Evolutionary conservation across 352 stramenopile species (phyloP), one percentile per base, ranked within the genome.

Genomic region (Plasmopara viticola): DNA sequence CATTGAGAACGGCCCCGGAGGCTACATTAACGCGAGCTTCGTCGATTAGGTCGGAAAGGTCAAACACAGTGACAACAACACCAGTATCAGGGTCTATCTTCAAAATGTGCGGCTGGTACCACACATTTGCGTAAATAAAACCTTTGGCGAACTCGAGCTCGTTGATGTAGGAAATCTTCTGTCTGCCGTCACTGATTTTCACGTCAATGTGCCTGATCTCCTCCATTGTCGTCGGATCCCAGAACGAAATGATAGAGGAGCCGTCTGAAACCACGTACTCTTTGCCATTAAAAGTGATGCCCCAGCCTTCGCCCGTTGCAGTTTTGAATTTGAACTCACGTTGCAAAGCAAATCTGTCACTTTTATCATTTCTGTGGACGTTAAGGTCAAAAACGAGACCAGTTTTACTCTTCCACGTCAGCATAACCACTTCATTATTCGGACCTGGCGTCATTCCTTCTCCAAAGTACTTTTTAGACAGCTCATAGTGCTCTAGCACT

Each of bases 41-140:
- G 20, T 54, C 50, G 39, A 95, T 68, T 47, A 95, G 50, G 18
- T 66, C 61, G 10, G 66, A 72, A 49, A 87, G 78, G 54, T 95
- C 86, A 66, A 97, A 98, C 60, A 95, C 87, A 25, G 82, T 83
- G 17, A 97, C 73, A 25, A 96, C 77, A 6, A 60, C 64, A 31
- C 92, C 92, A 17, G 72, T 93, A 1, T 53, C 17, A 14, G 91
- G 91, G 69, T 98, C 74, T 44, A 98, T 97, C 48, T 96, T 95
- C 13, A 97, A 66, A 37, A 98, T 88, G 15, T 88, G 72, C 49
- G 93, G 80, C 49, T 93, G 64, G 66, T 95, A 96, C 94, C 94
- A 98, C 53, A 98, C 83, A 70, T 98, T 98, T 15, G 89, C 93
- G 52, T 97, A 94, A 47, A 98, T 84, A 43, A 86, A 86, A 13